Base-by-base conservation (phyloP, 2,329 filamentous ascomycete genomes). In the Zopfia rhizophila region DNA sequence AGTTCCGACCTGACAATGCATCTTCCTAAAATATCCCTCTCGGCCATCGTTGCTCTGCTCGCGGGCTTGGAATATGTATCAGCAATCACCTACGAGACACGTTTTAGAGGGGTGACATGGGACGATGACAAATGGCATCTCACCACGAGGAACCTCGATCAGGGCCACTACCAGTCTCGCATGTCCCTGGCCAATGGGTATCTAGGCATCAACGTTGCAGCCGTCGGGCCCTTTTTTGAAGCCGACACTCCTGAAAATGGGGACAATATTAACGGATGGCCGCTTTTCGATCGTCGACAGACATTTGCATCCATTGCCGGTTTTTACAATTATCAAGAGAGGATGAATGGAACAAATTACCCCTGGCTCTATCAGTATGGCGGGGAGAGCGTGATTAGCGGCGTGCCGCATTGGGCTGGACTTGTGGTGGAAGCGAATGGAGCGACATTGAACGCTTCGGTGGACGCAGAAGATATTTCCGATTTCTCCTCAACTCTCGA, bases 341-440 rank as follows among this genome's bases (percentile, higher is more conserved):
- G 75, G 21, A 82, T 79, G 0, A 84, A 82, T 31, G 78, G 79
- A 1, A 80, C 81, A 5, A 89, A 89, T 56, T 89, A 86, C 55
- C 78, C 78, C 0, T 89, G 87, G 86, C 66, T 90, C 30, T 78
- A 82, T 44, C 82, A 89, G 55, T 87, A 88, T 68, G 86, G 86
- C 5, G 82, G 82, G 45, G 87, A 91, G 59, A 87, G 82, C 56
- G 85, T 88, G 38, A 87, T 90, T 51, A 82, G 81, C 38, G 88
- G 88, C 17, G 79, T 91, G 12, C 88, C 88, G 5, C 87, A 90
- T 62, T 88, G 85, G 78, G 78, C 78, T 18, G 83, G 82, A 1
- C 70, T 88, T 25, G 66, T 85, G 24, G 74, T 88, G 13, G 78
- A 84, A 39, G 80, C 79, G 3, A 75, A 79, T 43, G 75, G 76